Conservation (phyloP, 345 rosid species). For the Gossypium bickii region DNA sequence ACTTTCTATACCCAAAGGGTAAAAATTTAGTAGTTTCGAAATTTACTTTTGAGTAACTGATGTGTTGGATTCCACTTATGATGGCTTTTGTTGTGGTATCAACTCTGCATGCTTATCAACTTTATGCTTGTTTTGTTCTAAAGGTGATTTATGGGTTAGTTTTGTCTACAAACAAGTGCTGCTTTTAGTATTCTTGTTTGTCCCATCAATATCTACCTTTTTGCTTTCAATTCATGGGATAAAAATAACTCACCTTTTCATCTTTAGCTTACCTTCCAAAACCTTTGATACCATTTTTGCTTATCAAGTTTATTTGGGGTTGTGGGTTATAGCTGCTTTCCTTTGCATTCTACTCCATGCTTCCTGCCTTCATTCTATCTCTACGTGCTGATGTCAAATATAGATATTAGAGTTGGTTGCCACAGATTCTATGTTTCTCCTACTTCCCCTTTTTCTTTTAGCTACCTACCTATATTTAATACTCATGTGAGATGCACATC, state of each 20-base stretch:
- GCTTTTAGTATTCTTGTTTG: not conserved
- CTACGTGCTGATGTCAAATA: no score
- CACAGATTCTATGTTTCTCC: no score
- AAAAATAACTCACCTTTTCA: not conserved
- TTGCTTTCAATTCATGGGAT: slow-evolving; percentile 4
- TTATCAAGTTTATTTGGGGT: no score
- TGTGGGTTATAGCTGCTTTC: no score
- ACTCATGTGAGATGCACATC: no score
- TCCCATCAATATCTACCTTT: not conserved
- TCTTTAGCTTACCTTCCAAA: no score
- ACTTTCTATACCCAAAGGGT: not conserved
- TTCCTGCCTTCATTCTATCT: no score
- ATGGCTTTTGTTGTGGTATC: slow-evolving; percentile 11
- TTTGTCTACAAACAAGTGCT: not conserved
- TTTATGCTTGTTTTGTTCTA: not conserved
- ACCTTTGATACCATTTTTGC: no score
- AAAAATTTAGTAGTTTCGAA: not conserved
- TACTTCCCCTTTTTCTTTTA: no score
- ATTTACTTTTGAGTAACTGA: not conserved
- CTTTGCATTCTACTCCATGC: no score
- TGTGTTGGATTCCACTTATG: slow-evolving; percentile 16
- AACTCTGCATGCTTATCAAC: not conserved
- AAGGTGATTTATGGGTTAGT: not conserved
- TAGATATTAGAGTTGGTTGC: no score
- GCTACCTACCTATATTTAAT: no score